These are phyloP conservation scores for Ogataea siamensis DNA, from an alignment of 805 yeast species.

Conservation along the genomic window DNA sequence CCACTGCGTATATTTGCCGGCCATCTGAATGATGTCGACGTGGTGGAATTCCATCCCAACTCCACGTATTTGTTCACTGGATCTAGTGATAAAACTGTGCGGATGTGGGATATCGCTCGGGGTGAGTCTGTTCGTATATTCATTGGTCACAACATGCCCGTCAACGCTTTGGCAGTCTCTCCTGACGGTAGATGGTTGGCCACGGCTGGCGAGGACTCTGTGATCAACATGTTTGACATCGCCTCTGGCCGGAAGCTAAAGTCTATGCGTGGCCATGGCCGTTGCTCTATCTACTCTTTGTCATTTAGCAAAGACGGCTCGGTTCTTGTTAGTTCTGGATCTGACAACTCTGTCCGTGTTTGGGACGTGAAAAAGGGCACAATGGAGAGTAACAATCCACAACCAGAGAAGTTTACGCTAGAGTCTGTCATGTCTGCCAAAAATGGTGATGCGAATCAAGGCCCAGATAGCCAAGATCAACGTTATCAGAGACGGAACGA, in stretches of 20 bases:
- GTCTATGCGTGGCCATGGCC: slow-evolving; percentile 93
- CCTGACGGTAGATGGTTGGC: slow-evolving; percentile 98
- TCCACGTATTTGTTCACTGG: slow-evolving; percentile 94
- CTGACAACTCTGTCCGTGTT: slow-evolving; percentile 88
- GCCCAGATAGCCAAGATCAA: slow-evolving; percentile 24
- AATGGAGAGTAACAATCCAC: slow-evolving; percentile 70
- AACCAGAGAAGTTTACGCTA: slow-evolving; percentile 52
- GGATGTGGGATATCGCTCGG: slow-evolving; percentile 95
- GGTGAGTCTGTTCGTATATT: slow-evolving; percentile 91
- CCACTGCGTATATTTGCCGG: slow-evolving; percentile 97
- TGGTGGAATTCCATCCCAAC: slow-evolving; percentile 94
- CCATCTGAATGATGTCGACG: slow-evolving; percentile 93
- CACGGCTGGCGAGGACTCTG: slow-evolving; percentile 89
- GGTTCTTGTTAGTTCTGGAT: slow-evolving; percentile 86
- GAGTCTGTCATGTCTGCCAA: slow-evolving; percentile 35
- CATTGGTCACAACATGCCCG: slow-evolving; percentile 89
- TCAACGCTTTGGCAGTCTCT: slow-evolving; percentile 80
- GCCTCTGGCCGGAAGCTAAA: slow-evolving; percentile 88
- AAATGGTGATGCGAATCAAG: slow-evolving; percentile 24
- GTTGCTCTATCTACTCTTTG: slow-evolving; percentile 79
- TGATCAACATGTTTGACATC: slow-evolving; percentile 89
- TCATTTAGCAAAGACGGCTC: slow-evolving; percentile 85
- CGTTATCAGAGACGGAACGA: slow-evolving; percentile 31
- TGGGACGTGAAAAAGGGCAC: slow-evolving; percentile 95
- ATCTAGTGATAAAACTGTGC: slow-evolving; percentile 88